Conservation (phyloP, 768 basidiomycete genomes). For the Boletus rufocinnamomeus region DNA sequence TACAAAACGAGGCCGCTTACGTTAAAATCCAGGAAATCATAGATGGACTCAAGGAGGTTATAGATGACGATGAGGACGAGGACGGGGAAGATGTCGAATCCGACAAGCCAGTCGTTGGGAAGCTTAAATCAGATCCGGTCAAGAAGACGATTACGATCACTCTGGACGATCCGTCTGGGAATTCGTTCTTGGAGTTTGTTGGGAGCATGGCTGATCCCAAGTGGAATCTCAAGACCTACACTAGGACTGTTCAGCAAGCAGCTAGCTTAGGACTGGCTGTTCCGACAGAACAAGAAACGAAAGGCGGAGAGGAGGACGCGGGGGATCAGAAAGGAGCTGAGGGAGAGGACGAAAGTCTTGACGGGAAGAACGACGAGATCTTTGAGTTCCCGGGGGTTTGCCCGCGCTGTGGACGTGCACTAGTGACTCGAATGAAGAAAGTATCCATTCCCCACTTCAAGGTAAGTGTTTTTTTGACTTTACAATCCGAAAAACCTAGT, state of each 20-base stretch:
- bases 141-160: slow-evolving; percentile 78
- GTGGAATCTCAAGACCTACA: slow-evolving; percentile 87
- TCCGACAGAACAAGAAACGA: slow-evolving; percentile 40
- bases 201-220: slow-evolving; percentile 88
- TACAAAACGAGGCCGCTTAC: slow-evolving; percentile 73
- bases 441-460: slow-evolving; percentile 98
- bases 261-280: slow-evolving; percentile 71
- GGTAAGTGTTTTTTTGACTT: slow-evolving; percentile 39
- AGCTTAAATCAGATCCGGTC: slow-evolving; percentile 46
- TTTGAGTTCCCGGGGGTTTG: slow-evolving; percentile 86
- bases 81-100: slow-evolving; percentile 39
- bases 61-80: slow-evolving; percentile 61
- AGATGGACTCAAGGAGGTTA: slow-evolving; percentile 59
- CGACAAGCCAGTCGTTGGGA: slow-evolving; percentile 32
- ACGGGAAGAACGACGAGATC: slow-evolving; percentile 77
- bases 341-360: slow-evolving; percentile 21
- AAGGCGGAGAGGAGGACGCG: neutral
- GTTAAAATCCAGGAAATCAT: slow-evolving; percentile 75
- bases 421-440: slow-evolving; percentile 94
- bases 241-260: slow-evolving; percentile 80
- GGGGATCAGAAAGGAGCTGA: slow-evolving; percentile 11
- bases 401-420: slow-evolving; percentile 80
- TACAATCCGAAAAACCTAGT: neutral
- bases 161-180: slow-evolving; percentile 92
- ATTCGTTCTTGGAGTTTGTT: slow-evolving; percentile 93